Percentiles rank a stretch among this genome's conserved stretches.
Evolutionary conservation across 2,329 filamentous ascomycete species (phyloP).

Genomic region (Epicoccum sorghinum): DNA sequence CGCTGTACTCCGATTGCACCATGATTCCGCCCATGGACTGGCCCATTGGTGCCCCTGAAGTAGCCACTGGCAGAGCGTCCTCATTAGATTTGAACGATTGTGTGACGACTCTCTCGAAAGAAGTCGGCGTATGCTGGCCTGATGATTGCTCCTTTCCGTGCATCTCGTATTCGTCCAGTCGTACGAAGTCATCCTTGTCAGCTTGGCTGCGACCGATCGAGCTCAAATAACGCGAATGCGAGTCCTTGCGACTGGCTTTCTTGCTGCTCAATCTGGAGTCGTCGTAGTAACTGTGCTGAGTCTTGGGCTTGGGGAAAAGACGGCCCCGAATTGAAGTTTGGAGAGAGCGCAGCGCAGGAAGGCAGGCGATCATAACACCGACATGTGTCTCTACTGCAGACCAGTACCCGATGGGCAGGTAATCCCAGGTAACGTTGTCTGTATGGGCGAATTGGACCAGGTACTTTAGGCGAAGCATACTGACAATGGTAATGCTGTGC

Average conservation of each 20-base stretch:
- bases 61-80: background rate
- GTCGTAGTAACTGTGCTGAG: constrained; percentile 3
- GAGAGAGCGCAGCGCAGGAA: constrained; percentile 28
- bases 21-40: background rate
- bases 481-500: constrained; percentile 53
- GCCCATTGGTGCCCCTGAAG: constrained; percentile 1
- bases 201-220: background rate
- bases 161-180: background rate
- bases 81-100: background rate
- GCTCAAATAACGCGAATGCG: constrained; percentile 1
- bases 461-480: constrained; percentile 51
- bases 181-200: constrained; percentile 2
- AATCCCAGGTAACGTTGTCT: constrained; percentile 48
- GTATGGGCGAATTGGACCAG: constrained; percentile 53
- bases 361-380: constrained; percentile 34
- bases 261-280: constrained; percentile 3
- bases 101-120: background rate
- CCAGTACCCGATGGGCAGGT: constrained; percentile 37
- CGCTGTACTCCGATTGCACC: constrained; percentile 3
- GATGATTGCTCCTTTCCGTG: background rate
- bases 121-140: background rate
- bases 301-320: constrained; percentile 2
- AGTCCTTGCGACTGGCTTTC: background rate
- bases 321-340: constrained; percentile 2
- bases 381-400: constrained; percentile 35